Evolutionary conservation across 345 rosid genomes (phyloP).

Genomic region (Populus deltoides): DNA sequence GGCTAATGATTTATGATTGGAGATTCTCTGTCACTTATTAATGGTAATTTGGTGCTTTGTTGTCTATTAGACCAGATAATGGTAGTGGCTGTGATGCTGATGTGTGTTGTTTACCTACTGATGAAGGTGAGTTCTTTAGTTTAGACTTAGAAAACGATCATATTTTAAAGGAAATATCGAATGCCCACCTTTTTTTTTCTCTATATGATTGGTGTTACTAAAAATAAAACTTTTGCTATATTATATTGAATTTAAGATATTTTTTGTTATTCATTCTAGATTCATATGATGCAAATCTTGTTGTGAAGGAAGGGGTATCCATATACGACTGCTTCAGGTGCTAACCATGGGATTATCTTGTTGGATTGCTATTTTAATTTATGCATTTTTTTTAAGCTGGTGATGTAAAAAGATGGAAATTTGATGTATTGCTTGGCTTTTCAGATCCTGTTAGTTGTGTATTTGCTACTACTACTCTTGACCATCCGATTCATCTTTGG

Average conservation of each 20-base stretch:
- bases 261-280: conserved; percentile 34
- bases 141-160: background rate
- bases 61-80: conserved; percentile 46
- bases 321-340: conserved; percentile 84
- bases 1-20: background rate
- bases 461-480: conserved; percentile 79
- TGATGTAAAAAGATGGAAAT: conserved; percentile 5
- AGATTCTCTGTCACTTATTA: background rate
- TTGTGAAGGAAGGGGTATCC: conserved; percentile 93
- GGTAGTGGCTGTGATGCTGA: conserved; percentile 21
- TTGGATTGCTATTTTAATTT: background rate
- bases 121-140: conserved; percentile 35
- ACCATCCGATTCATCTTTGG: conserved; percentile 99
- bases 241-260: too few species aligned
- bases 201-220: too few species aligned
- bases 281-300: conserved; percentile 61
- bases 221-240: too few species aligned
- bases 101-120: conserved; percentile 26
- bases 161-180: background rate
- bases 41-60: background rate
- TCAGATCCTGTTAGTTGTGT: conserved; percentile 85
- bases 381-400: background rate
- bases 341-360: background rate
- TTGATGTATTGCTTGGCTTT: conserved; percentile 15
- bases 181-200: too few species aligned